Evolutionary conservation across 1,284 basidiomycete genomes (phyloP).

Genomic region (Wallemia hederae): DNA sequence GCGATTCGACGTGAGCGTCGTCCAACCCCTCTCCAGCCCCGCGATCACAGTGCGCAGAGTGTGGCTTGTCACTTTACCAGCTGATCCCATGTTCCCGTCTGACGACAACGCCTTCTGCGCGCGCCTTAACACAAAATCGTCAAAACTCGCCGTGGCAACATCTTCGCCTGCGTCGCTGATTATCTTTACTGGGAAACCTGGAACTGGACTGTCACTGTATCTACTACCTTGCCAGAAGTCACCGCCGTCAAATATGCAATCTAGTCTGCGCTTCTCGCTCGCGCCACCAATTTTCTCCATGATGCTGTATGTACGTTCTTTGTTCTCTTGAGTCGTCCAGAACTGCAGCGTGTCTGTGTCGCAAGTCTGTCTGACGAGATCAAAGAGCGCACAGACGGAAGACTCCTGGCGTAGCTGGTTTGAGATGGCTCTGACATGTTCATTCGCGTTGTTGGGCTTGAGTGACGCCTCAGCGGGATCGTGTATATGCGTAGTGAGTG

Average conservation of each 20-base stretch:
- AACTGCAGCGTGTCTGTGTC: background rate
- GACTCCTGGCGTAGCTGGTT: background rate
- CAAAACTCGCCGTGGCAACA: background rate
- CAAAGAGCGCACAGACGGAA: background rate
- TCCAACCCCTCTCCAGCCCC: background rate
- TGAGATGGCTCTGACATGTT: background rate
- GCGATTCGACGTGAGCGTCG: background rate
- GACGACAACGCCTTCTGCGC: background rate
- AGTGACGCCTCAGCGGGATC: background rate
- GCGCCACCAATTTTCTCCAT: background rate
- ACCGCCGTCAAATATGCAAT: background rate
- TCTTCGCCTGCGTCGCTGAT: background rate
- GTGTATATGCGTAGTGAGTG: background rate
- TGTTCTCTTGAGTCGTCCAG: background rate
- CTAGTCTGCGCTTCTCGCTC: background rate
- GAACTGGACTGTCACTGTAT: background rate
- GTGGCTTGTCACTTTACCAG: background rate
- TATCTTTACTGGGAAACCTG: background rate
- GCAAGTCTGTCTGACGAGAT: background rate
- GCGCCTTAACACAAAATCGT: background rate
- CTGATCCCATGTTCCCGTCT: background rate
- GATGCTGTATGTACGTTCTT: background rate
- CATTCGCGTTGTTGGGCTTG: background rate
- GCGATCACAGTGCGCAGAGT: background rate
- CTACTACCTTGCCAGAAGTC: background rate